A percentile compares a stretch with the other conserved stretches of the same genome.
Evolutionary conservation across 208 protist genomes (phyloP).

Genomic region (Crithidia brevicula): DNA sequence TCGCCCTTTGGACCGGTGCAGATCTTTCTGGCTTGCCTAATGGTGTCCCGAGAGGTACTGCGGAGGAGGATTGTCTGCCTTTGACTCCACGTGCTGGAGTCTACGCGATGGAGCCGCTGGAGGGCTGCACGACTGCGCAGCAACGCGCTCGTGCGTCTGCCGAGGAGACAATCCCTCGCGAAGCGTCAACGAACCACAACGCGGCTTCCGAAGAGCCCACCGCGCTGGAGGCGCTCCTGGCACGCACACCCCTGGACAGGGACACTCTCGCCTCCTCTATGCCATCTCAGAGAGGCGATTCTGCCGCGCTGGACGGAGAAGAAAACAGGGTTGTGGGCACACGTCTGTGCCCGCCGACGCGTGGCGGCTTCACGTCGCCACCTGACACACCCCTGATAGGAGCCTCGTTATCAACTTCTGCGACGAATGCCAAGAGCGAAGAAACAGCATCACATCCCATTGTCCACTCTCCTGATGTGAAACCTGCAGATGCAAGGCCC

Average conservation of each 20-base stretch:
- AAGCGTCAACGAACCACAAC: not conserved
- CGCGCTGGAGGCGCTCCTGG: conserved; percentile 15
- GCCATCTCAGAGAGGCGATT: too few relatives aligned
- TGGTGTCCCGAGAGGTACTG: too few relatives aligned
- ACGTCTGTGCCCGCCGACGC: not conserved
- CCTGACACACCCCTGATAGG: conserved; percentile 5
- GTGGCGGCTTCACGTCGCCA: conserved; percentile 3
- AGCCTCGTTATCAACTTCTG: too few relatives aligned
- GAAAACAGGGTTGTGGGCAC: too few relatives aligned
- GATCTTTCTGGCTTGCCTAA: too few relatives aligned
- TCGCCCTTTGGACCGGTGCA: too few relatives aligned
- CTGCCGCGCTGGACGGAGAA: too few relatives aligned
- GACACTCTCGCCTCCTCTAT: not conserved
- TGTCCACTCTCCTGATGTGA: not conserved
- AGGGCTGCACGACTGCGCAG: too few relatives aligned
- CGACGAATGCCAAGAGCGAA: not conserved
- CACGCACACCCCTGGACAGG: not conserved
- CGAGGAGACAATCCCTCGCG: not conserved
- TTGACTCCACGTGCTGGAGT: too few relatives aligned
- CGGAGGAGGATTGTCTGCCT: too few relatives aligned
- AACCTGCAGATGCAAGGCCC: not conserved
- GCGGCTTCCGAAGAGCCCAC: not conserved
- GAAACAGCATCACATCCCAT: not conserved
- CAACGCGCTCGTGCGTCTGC: too few relatives aligned
- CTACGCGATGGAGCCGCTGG: too few relatives aligned